These are phyloP conservation scores for Groenewaldozyma sp. DNA, from an alignment of 1,139 yeast species.

Conservation along the genomic window DNA sequence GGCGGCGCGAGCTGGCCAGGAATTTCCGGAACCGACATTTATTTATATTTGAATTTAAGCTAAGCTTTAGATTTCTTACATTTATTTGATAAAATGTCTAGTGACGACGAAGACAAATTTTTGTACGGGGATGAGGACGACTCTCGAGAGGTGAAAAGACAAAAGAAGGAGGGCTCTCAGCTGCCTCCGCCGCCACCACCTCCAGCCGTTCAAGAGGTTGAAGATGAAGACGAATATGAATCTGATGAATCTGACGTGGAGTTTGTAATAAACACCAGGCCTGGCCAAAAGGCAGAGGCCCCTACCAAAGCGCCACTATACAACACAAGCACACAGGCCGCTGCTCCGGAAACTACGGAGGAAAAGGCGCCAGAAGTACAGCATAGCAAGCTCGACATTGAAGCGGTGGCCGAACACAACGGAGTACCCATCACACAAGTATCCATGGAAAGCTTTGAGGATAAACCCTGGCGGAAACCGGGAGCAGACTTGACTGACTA, in stretches of 20 bases:
- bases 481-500: slow-evolving; percentile 93
- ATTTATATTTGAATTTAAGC: not conserved
- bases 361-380: slow-evolving; percentile 4
- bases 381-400: slow-evolving; percentile 50
- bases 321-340: slow-evolving; percentile 12
- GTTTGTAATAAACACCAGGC: slow-evolving; percentile 47
- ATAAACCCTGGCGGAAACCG: slow-evolving; percentile 97
- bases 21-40: slow-evolving; percentile 53
- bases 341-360: slow-evolving; percentile 16
- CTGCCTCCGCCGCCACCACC: not conserved
- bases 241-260: slow-evolving; percentile 43
- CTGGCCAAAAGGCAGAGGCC: slow-evolving; percentile 29
- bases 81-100: not conserved
- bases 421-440: slow-evolving; percentile 80
- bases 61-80: not conserved
- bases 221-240: slow-evolving; percentile 24
- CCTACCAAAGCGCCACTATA: slow-evolving; percentile 25
- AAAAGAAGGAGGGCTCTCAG: slow-evolving; percentile 14
- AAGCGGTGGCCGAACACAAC: slow-evolving; percentile 68
- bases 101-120: slow-evolving; percentile 75
- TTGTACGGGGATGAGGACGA: slow-evolving; percentile 60
- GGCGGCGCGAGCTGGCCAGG: slow-evolving; percentile 77
- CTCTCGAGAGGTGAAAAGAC: slow-evolving; percentile 35
- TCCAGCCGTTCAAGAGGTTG: slow-evolving; percentile 15
- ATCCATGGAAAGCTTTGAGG: slow-evolving; percentile 74